Evolutionary conservation across 2,329 filamentous ascomycete genomes (phyloP).

Genomic region (Podosphaera leucotricha): DNA sequence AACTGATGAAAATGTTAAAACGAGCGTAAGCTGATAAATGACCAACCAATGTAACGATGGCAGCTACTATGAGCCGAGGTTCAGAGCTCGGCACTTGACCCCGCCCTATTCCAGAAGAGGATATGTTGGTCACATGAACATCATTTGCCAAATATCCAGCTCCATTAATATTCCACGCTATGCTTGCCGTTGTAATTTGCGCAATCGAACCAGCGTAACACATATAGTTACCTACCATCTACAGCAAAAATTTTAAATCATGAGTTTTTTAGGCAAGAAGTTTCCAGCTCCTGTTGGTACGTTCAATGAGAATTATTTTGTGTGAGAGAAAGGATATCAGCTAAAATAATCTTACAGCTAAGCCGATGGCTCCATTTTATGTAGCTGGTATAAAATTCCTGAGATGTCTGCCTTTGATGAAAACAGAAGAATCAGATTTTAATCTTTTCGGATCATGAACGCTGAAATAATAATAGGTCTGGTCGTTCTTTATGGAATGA

Average conservation of each 20-base stretch:
- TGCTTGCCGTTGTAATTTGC: too few species aligned
- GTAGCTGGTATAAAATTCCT: slow-evolving; percentile 53
- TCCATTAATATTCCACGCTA: too few species aligned
- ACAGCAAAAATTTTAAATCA: slow-evolving; percentile 26
- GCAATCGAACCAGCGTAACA: too few species aligned
- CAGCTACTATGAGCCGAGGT: too few species aligned
- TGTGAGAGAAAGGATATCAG: not conserved
- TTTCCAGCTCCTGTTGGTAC: slow-evolving; percentile 57
- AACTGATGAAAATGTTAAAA: too few species aligned
- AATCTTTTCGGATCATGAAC: slow-evolving; percentile 1
- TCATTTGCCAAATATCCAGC: too few species aligned
- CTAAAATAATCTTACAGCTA: slow-evolving; percentile 31
- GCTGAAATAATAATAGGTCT: slow-evolving; percentile 29
- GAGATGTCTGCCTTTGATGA: not conserved
- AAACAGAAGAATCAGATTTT: not conserved
- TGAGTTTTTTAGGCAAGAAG: slow-evolving; percentile 68
- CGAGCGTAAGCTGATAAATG: too few species aligned
- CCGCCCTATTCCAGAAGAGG: too few species aligned
- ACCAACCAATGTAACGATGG: too few species aligned
- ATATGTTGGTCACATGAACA: too few species aligned
- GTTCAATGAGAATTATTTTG: slow-evolving; percentile 19
- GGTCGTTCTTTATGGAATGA: slow-evolving; percentile 78
- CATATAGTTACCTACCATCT: slow-evolving; percentile 14
- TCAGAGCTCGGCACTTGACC: too few species aligned
- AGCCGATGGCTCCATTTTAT: slow-evolving; percentile 85